Base-by-base conservation (phyloP, 371 early-diverging fungal species). In the Rhizopus delemar region DNA sequence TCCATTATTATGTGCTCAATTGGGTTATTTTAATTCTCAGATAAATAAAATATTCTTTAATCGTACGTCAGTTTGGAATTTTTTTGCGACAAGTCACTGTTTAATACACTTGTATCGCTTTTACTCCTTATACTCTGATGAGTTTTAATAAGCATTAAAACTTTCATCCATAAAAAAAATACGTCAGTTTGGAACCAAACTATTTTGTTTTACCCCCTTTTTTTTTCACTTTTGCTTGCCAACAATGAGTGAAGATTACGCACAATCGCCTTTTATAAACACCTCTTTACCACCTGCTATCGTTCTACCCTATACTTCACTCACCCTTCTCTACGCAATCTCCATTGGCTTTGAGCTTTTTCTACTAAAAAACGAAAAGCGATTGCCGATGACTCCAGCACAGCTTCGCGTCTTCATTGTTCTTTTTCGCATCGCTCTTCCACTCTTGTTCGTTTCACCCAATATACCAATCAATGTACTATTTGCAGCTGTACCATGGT, bases 401-500 rank as follows among this genome's bases (percentile, higher is more conserved):
- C 50, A 49, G 5, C 35, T 62, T 15, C 57, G 69, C 1, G 3
- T 63, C 15, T 33, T 31, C 2, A 60, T 69, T 41, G 52, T 53
- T 2, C 2, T 52, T 9, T 8, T 57, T 6, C 69, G 65, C 22
- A 16, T 60, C 13, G 3, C 55, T 6, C 35, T 68, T 8, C 68
- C 72, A 3, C 34, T 72, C 43, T 38, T 56, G 0, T 68, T 63
- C 15, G 57, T 60, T 29, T 57, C 66, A 22, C 52, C 29, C 1
- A 9, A 56, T 6, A 51, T 54, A n/a, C 51, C 56, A 2, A 9
- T 56, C 4, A 72, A 66, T 12, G 28, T 60, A 0, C 39, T 66
- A 3, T 56, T 63, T 22, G 54, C 65, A 9, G 69, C 57, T 3
- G 39, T 48, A 0, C 72, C 75, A 0, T 67, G 68, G 67, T 62